phyloP scores from a whole-genome alignment of 768 basidiomycete species.

The Artomyces pyxidatus region DNA sequence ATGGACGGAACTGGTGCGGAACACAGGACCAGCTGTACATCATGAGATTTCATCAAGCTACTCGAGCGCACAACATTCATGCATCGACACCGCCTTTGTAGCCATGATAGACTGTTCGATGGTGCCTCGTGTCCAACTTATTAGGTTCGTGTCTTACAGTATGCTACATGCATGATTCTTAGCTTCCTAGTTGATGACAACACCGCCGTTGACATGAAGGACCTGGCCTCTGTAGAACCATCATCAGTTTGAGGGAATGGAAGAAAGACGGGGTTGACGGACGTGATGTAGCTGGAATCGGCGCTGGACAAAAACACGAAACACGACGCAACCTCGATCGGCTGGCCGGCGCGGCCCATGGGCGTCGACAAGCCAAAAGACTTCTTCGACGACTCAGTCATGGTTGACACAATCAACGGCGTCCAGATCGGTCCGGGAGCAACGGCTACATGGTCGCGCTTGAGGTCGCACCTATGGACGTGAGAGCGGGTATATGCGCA shows the following conservation, averaged over 20 bases:
- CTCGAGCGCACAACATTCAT: too few relatives aligned
- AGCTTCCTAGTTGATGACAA: slow-evolving; percentile 20
- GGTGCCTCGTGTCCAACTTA: too few relatives aligned
- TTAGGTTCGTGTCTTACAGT: neutral
- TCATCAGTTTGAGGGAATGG: neutral
- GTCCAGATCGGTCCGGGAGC: slow-evolving; percentile 42
- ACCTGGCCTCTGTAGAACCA: slow-evolving; percentile 19
- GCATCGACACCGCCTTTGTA: too few relatives aligned
- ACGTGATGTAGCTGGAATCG: slow-evolving; percentile 38
- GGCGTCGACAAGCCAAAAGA: slow-evolving; percentile 27
- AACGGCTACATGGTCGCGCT: slow-evolving; percentile 29
- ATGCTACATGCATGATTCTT: neutral
- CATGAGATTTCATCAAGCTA: too few relatives aligned
- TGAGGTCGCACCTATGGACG: neutral
- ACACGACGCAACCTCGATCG: slow-evolving; percentile 40
- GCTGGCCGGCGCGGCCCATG: slow-evolving; percentile 42
- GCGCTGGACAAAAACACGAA: slow-evolving; percentile 41
- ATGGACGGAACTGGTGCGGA: too few relatives aligned
- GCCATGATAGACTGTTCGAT: too few relatives aligned
- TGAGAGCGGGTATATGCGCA: slow-evolving; percentile 3
- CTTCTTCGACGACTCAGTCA: slow-evolving; percentile 27
- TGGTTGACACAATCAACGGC: slow-evolving; percentile 34
- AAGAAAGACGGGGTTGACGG: neutral
- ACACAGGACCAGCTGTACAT: too few relatives aligned
- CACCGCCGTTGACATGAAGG: slow-evolving; percentile 24